Evolutionary conservation across 1,139 yeast genomes (phyloP), one percentile per base, ranked within the genome.

Genomic region (Yamadazyma friedrichii): DNA sequence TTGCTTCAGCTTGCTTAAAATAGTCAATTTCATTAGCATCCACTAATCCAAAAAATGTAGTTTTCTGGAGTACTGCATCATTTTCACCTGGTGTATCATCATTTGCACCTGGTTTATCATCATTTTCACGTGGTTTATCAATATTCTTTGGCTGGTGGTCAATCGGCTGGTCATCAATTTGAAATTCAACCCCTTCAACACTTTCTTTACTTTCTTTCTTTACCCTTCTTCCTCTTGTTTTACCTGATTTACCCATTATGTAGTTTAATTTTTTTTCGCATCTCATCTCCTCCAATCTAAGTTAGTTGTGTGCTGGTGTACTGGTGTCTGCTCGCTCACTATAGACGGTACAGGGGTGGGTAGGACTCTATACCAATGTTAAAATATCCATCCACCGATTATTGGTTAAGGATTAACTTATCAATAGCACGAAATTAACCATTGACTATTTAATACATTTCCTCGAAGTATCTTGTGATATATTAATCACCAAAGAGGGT

Each of bases 1-100:
- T 86, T 8, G 91, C 79, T 62, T 91, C 98, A 0, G 97, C 96
- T 56, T 84, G 89, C 55, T 88, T 88, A 68, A 91, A 93, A 61
- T 93, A 93, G 50, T 88, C 96, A 36, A 88, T 64, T 61, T 93
- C 97, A 36, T 79, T 76, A 9, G 89, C 65, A 59, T 88, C 96
- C 11, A 93, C 85, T 31, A 91, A 73, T 16, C 98, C 98, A 62
- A 83, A 91, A 58, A 91, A 93, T 2, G 74, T 58, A 27, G 58
- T 44, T 44, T 54, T 46, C 33, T 20, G 24, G 24, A 33, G 40
- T 20, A 35, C 38, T 15, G 42, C 33, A 4, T 32, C 31, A n/a
- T n/a, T 17, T 36, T 40, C 32, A 34, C 38, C 35, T 34, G 24
- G 24, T 20, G 46, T 40, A 31, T 39, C 40, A 27, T 22, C 12